Evolutionary conservation across 768 basidiomycete species (phyloP), one percentile per base, ranked within the genome.

Genomic region (Hortiboletus flavorubellus): DNA sequence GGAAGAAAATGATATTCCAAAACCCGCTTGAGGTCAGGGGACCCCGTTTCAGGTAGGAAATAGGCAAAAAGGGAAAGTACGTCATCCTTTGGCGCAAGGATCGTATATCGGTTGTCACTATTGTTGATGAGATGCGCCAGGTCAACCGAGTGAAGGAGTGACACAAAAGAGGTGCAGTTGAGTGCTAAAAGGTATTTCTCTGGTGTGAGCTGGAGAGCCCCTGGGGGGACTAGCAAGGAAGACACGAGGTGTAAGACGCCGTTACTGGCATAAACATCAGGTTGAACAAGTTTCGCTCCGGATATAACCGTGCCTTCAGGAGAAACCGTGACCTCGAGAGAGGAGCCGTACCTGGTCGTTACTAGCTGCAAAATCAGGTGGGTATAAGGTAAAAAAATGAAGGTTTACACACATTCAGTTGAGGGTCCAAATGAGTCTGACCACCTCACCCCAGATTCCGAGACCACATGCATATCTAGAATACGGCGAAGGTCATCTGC

Each of bases 181-280:
- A 98, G 79, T 4, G 91, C 85, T 10, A 98, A 82, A 16, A 99
- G 87, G 60, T 89, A 93, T 72, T 98, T 98, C 75, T 98, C 97
- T 16, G 95, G 89, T 5, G 95, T 98, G 42, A 94, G 74, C 56
- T 83, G 77, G 23, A 96, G 80, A 43, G 89, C 80, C 15, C 83
- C 85, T 3, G 81, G 78, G 8, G 93, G 90, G 11, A 95, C 70
- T 14, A 99, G 81, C 23, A 98, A 82, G 14, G 84, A 82, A 14
- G 89, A 89, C 26, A 98, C 81, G 41, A 93, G 82, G 70, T 99
- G 97, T 15, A 98, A 69, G 42, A 98, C 97, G 46, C 96, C 97
- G 64, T 99, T 99, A 31, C 90, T 87, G 5, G 91, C 95, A 64
- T 94, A 93, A 35, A 97, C 83, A 64, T 99, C 93, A 7, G 84